Evolutionary conservation across 2,329 filamentous ascomycete genomes (phyloP).

Genomic region (Colletotrichum lini): DNA sequence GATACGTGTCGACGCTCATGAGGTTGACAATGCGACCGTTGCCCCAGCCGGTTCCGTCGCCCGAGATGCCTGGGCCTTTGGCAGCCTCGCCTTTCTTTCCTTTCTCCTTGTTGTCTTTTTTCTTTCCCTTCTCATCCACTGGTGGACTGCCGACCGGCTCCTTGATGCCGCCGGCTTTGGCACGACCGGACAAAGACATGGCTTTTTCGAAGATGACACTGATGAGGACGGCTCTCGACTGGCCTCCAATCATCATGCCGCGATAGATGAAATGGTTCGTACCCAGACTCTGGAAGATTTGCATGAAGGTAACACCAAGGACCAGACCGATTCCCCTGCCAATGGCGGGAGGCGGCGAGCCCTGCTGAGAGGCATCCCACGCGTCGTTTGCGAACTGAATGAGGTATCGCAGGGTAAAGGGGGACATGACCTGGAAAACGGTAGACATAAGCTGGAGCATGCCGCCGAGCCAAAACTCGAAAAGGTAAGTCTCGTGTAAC

Average conservation of each 20-base stretch:
- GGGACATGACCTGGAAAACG: conserved; percentile 84
- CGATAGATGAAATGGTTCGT: conserved; percentile 94
- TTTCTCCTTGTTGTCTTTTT: conserved; percentile 56
- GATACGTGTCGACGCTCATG: conserved; percentile 96
- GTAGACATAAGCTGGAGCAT: conserved; percentile 80
- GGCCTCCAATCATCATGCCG: conserved; percentile 92
- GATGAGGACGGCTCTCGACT: conserved; percentile 85
- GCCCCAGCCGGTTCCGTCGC: conserved; percentile 87
- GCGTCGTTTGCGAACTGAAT: conserved; percentile 89
- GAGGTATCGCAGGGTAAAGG: conserved; percentile 87
- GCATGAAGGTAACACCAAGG: conserved; percentile 88
- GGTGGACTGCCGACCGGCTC: conserved; percentile 63
- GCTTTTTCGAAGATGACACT: conserved; percentile 92
- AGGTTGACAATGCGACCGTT: conserved; percentile 93
- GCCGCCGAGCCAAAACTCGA: conserved; percentile 90
- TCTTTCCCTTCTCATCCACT: conserved; percentile 57
- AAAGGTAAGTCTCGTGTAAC: conserved; percentile 87
- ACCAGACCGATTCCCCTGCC: conserved; percentile 85
- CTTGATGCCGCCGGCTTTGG: conserved; percentile 82
- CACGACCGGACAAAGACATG: conserved; percentile 88
- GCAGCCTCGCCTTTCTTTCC: conserved; percentile 56
- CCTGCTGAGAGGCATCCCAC: conserved; percentile 72
- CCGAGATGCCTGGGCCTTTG: conserved; percentile 65
- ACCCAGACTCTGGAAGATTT: conserved; percentile 83
- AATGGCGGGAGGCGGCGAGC: conserved; percentile 74